Evolutionary conservation across 2,329 filamentous ascomycete species (phyloP).

Genomic region (Seiridium cupressi): DNA sequence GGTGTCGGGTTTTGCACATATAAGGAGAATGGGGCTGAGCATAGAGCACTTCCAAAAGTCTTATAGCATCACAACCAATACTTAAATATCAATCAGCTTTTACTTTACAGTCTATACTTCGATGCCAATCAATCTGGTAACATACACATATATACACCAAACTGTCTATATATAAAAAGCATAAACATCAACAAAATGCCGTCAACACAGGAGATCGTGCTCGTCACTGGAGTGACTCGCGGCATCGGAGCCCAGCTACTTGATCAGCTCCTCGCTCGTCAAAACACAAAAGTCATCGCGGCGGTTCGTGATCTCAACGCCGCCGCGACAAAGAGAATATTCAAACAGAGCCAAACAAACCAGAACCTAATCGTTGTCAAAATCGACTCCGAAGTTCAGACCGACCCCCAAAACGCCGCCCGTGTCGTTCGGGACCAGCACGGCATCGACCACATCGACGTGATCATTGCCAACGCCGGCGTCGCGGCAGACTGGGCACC

Average conservation of each 20-base stretch:
- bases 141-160: not conserved
- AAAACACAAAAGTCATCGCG: not conserved
- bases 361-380: conserved; percentile 26
- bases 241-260: not conserved
- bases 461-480: conserved; percentile 36
- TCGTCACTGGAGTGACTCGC: conserved; percentile 1
- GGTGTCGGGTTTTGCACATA: not conserved
- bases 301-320: not conserved
- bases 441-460: conserved; percentile 30
- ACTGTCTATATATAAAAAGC: not conserved
- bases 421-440: conserved; percentile 17
- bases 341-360: not conserved
- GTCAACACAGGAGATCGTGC: not conserved
- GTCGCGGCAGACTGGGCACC: conserved; percentile 16
- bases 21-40: not conserved
- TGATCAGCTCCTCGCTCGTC: not conserved
- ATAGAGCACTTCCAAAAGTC: too few species aligned
- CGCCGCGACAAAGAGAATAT: not conserved
- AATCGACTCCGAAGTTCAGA: conserved; percentile 25
- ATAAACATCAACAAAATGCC: not conserved
- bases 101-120: too few species aligned
- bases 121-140: too few species aligned
- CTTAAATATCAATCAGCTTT: too few species aligned
- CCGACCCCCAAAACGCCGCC: conserved; percentile 25
- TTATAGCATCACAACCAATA: too few species aligned